Evolutionary conservation across 2,329 filamentous ascomycete species (phyloP), one percentile per base, ranked within the genome.

Genomic region (Mollisia scopiformis): DNA sequence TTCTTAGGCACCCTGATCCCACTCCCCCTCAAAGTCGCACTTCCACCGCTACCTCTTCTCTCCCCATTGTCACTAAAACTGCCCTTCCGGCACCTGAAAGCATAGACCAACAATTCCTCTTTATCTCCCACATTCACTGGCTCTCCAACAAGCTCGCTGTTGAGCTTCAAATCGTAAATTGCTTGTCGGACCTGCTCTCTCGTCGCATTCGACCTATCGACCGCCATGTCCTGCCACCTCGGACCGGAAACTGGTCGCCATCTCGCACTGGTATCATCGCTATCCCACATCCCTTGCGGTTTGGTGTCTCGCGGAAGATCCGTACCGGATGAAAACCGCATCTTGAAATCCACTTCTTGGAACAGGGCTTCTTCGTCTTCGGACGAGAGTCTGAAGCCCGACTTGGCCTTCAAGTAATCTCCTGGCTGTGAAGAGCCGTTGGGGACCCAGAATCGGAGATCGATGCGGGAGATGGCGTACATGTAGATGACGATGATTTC

Each of bases 381-480:
- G 16, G 52, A 58, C 7, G 49, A 28, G 19, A 51, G 21, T 23
- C 54, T 37, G 43, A 28, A 47, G 11, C 43, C 43, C 1, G 43
- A 47, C 28, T 47, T 47, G 13, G 43, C 43, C 11, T 16, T 23
- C 8, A 61, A 64, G 62, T 78, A 79, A 55, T 74, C 78, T 2
- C 85, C 84, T 0, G 84, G 82, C 1, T 78, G 81, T 47, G 81
- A 81, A 70, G 86, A 86, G 52, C 88, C 88, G 72, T 94, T 79
- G 1, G 90, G 90, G 23, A 95, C 78, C 71, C 88, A 82, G 78
- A 94, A 96, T 46, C 89, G 84, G 62, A 82, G 80, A 73, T 96
- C 92, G 63, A 95, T 86, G 19, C 92, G 84, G 23, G 81, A 74
- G n/a, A 90, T 70, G 0, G 87, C 81, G 75, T 91, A 93, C 8